These are phyloP conservation scores for Silene vulgaris DNA, from an alignment of 179 eudicot genomes.

Conservation along the genomic window DNA sequence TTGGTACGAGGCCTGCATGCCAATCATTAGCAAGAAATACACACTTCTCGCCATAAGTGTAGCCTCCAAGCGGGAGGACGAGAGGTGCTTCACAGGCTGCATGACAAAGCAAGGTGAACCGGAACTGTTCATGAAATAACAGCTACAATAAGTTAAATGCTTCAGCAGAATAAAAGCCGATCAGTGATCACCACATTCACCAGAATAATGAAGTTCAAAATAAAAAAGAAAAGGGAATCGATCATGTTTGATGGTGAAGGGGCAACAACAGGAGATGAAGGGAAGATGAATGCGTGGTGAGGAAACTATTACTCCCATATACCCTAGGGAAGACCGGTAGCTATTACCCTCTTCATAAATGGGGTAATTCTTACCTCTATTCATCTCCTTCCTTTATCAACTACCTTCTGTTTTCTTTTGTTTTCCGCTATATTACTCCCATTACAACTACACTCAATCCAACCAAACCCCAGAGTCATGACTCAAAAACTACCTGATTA, in stretches of 20 bases:
- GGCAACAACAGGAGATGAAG: neutral
- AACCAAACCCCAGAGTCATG: neutral
- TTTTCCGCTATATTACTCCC: too few species aligned
- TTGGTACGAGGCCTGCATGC: conserved; percentile 93
- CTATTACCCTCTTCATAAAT: too few species aligned
- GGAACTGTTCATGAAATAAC: conserved; percentile 55
- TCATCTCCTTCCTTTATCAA: too few species aligned
- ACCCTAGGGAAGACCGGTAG: too few species aligned
- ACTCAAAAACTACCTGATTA: conserved; percentile 60
- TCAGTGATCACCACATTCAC: neutral
- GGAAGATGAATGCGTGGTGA: too few species aligned
- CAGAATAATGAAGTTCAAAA: too few species aligned
- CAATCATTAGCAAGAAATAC: conserved; percentile 90
- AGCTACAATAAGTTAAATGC: conserved; percentile 13
- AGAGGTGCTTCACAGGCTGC: conserved; percentile 99
- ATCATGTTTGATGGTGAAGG: neutral
- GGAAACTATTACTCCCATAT: too few species aligned
- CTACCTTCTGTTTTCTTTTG: too few species aligned
- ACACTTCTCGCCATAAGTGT: conserved; percentile 79
- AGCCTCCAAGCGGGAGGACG: conserved; percentile 95
- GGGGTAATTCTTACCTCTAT: too few species aligned
- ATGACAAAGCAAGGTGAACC: conserved; percentile 92
- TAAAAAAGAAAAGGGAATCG: too few species aligned
- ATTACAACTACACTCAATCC: neutral
- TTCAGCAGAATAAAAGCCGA: conserved; percentile 10